phyloP scores from a whole-genome alignment of 108 stramenopile genomes.

The Poteriospumella lacustris region DNA sequence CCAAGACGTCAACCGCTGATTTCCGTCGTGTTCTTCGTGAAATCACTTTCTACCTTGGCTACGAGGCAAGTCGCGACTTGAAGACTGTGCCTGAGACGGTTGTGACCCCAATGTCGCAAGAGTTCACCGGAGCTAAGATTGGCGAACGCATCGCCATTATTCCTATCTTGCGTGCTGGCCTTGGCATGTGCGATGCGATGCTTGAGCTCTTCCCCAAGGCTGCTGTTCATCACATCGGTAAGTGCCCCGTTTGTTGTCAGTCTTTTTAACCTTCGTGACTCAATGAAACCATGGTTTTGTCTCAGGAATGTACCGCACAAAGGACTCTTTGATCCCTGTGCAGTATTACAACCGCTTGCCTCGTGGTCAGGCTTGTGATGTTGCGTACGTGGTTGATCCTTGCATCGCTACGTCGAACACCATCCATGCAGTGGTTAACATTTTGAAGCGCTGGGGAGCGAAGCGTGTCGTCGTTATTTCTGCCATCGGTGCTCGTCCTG shows the following conservation, averaged over 20 bases:
- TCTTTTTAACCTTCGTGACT: background rate
- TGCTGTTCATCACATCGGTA: conserved; percentile 80
- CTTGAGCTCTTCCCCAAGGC: conserved; percentile 83
- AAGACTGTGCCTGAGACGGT: background rate
- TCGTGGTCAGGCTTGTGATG: conserved; percentile 56
- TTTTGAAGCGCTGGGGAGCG: conserved; percentile 87
- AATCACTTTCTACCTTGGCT: conserved; percentile 92
- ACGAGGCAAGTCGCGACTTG: conserved; percentile 58
- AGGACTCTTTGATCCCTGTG: conserved; percentile 65
- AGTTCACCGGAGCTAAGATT: conserved; percentile 30
- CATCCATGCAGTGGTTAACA: conserved; percentile 71
- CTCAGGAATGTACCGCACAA: conserved; percentile 79
- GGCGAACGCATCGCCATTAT: conserved; percentile 68
- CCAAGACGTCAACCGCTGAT: conserved; percentile 61
- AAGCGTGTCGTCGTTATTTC: conserved; percentile 57
- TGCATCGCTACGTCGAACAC: conserved; percentile 82
- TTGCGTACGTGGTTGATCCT: conserved; percentile 86
- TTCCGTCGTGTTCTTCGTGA: conserved; percentile 81
- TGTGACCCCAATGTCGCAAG: conserved; percentile 11
- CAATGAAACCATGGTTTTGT: background rate
- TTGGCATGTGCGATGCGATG: conserved; percentile 93
- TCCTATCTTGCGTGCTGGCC: conserved; percentile 84
- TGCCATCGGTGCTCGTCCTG: conserved; percentile 71
- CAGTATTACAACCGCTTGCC: conserved; percentile 96
- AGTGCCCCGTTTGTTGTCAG: background rate